Conservation (phyloP, 495 filamentous ascomycete genomes). For the Baudoinia panamericana region DNA sequence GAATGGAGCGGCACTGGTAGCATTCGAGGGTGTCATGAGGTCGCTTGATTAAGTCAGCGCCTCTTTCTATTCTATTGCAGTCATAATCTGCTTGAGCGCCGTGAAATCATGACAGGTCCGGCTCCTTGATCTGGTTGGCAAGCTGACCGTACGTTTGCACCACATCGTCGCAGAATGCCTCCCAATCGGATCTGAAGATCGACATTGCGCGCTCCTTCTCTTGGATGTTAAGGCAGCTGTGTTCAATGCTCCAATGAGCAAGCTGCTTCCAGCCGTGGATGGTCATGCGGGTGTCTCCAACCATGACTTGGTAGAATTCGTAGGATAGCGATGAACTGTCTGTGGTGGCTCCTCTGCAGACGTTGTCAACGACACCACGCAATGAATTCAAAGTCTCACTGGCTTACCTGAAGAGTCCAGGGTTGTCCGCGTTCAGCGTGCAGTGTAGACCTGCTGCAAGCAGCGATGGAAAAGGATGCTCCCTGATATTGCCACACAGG, state of each 20-base stretch:
- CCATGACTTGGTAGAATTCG: conserved; percentile 34
- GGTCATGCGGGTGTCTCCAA: conserved; percentile 27
- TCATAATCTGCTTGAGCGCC: too few relatives aligned
- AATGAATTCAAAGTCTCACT: not conserved
- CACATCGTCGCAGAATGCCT: conserved; percentile 25
- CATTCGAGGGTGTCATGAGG: conserved; percentile 87
- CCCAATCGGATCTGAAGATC: conserved; percentile 24
- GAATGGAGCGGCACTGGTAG: conserved; percentile 85
- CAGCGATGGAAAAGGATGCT: conserved; percentile 29
- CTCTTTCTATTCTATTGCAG: too few relatives aligned
- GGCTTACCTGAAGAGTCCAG: conserved; percentile 29
- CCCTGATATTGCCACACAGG: conserved; percentile 30
- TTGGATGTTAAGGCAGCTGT: conserved; percentile 24
- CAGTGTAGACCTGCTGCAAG: conserved; percentile 29
- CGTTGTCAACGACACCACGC: conserved; percentile 1
- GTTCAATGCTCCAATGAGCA: conserved; percentile 28
- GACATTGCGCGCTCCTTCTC: conserved; percentile 18
- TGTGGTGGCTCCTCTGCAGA: conserved; percentile 12
- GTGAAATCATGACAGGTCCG: too few relatives aligned
- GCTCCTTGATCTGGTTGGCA: conserved; percentile 1
- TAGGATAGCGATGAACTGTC: conserved; percentile 28
- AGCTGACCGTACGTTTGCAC: conserved; percentile 18
- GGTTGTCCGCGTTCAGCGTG: conserved; percentile 32
- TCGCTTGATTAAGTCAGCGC: conserved; percentile 36
- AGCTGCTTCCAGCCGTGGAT: conserved; percentile 32